Conservation (phyloP, 2,329 filamentous ascomycete genomes). For the Xylaria hypoxylon region DNA sequence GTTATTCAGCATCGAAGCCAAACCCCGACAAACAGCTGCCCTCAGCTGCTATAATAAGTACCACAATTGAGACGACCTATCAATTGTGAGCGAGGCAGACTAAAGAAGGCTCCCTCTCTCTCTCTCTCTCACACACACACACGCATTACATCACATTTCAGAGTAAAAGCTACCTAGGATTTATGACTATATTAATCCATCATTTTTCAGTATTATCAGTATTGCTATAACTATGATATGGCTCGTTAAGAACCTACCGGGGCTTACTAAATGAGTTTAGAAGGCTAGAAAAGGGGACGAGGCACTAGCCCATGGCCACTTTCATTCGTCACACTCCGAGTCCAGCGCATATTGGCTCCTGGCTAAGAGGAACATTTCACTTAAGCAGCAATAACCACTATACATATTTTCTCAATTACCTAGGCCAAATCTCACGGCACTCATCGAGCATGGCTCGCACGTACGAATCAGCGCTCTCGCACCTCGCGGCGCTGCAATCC, state of each 20-base stretch:
- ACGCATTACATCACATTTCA: neutral
- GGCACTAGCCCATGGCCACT: conserved; percentile 20
- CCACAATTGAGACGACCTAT: no score
- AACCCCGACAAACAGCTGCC: conserved; percentile 15
- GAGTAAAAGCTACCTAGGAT: no score
- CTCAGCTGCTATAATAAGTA: conserved; percentile 29
- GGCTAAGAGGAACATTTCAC: neutral
- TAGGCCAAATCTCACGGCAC: neutral
- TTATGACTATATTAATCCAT: neutral
- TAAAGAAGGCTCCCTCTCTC: neutral
- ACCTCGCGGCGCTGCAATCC: conserved; percentile 81
- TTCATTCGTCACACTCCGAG: conserved; percentile 12
- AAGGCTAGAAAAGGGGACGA: neutral
- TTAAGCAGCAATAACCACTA: neutral
- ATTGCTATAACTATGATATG: conserved; percentile 3
- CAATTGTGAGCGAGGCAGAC: no score
- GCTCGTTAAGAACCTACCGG: neutral
- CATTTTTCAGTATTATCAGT: neutral
- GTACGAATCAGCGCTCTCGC: conserved; percentile 76
- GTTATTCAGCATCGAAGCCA: no score
- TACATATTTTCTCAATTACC: neutral
- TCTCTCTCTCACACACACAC: no score
- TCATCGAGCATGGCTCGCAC: conserved; percentile 51
- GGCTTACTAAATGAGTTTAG: conserved; percentile 4
- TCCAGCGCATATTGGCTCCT: conserved; percentile 4